Percentiles rank a stretch among this genome's conserved stretches.
Evolutionary conservation across 2,329 filamentous ascomycete species (phyloP).

Genomic region (Cylindrodendrum hubeiense): DNA sequence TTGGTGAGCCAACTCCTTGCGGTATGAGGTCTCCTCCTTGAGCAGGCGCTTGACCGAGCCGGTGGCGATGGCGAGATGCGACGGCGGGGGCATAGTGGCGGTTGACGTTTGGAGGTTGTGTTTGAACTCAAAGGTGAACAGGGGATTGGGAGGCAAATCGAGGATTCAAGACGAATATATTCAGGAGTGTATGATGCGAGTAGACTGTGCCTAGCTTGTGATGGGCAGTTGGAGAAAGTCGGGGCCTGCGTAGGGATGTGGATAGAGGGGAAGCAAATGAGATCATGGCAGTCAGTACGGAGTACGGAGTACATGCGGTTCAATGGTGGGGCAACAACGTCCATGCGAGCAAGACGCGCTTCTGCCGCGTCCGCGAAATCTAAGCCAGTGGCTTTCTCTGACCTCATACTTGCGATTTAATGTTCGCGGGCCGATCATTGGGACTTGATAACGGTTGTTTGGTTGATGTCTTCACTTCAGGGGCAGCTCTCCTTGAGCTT

Average conservation of each 20-base stretch:
- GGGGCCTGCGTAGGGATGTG: constrained; percentile 36
- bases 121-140: not conserved
- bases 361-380: not conserved
- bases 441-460: no score
- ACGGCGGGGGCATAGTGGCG: constrained; percentile 78
- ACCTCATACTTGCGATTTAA: no score
- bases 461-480: no score
- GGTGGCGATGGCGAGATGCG: constrained; percentile 82
- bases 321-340: constrained; percentile 41
- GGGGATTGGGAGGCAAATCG: no score
- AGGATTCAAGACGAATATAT: not conserved
- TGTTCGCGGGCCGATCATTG: no score
- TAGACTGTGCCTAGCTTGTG: not conserved
- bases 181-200: not conserved
- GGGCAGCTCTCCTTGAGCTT: no score
- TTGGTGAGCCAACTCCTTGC: constrained; percentile 85
- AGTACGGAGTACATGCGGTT: constrained; percentile 41
- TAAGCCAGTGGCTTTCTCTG: not conserved
- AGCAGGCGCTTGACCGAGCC: constrained; percentile 84
- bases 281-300: constrained; percentile 40
- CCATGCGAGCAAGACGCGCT: constrained; percentile 16
- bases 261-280: constrained; percentile 41
- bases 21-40: constrained; percentile 92
- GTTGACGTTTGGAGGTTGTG: not conserved
- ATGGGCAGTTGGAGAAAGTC: constrained; percentile 23